Percentiles rank a stretch among this genome's conserved stretches.
These are phyloP conservation scores for Umbelopsis sp. DNA, from an alignment of 371 early-diverging fungal species.

Conservation along the genomic window DNA sequence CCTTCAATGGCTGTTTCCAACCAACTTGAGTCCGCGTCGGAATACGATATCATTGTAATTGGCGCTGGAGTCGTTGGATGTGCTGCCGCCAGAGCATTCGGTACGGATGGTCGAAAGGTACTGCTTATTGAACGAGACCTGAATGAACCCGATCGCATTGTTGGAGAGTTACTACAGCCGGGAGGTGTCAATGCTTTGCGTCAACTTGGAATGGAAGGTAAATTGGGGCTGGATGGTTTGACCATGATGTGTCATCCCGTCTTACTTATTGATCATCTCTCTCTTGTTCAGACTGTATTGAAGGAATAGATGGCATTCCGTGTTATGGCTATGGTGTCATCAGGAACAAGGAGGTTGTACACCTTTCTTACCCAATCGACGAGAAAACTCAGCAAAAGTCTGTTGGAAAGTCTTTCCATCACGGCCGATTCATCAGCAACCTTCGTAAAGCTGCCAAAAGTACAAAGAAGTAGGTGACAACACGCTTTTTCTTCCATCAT, in stretches of 20 bases:
- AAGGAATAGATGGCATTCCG: slow-evolving; percentile 86
- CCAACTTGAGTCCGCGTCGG: slow-evolving; percentile 15
- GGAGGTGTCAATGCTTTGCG: slow-evolving; percentile 86
- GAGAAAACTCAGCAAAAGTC: slow-evolving; percentile 50
- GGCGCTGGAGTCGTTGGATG: slow-evolving; percentile 93
- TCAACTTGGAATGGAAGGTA: slow-evolving; percentile 73
- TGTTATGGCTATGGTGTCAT: slow-evolving; percentile 88
- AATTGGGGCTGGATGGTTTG: not conserved
- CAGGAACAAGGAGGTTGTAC: slow-evolving; percentile 53
- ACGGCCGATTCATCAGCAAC: slow-evolving; percentile 90
- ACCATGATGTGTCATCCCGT: not conserved
- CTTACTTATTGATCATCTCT: slow-evolving; percentile 5
- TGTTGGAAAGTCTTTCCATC: slow-evolving; percentile 88
- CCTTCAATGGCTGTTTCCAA: slow-evolving; percentile 2
- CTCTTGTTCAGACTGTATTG: slow-evolving; percentile 63
- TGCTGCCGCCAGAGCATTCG: slow-evolving; percentile 81
- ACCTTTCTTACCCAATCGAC: slow-evolving; percentile 65
- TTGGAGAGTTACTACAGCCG: slow-evolving; percentile 95
- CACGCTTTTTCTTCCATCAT: too few species aligned
- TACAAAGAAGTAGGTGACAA: slow-evolving; percentile 52
- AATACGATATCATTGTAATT: slow-evolving; percentile 81
- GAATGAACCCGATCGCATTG: slow-evolving; percentile 92
- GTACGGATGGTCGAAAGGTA: slow-evolving; percentile 70
- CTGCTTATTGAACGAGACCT: slow-evolving; percentile 85
- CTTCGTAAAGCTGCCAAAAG: slow-evolving; percentile 71